A percentile compares a stretch with the other conserved stretches of the same genome.
These are phyloP conservation scores for Nosema muscidifuracis DNA, from an alignment of 371 early-diverging fungal genomes.

Conservation along the genomic window DNA sequence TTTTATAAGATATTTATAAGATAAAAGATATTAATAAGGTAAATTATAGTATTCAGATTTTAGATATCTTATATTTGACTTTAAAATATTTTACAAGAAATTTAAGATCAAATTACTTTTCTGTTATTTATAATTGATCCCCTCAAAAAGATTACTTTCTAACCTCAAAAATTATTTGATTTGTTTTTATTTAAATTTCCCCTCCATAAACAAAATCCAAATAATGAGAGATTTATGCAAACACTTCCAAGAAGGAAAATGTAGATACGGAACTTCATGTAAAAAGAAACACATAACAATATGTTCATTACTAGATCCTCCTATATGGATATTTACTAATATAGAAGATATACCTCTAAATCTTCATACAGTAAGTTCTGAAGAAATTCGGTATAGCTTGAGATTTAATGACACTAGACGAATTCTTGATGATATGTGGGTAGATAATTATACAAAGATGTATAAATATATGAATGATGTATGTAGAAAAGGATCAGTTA, in stretches of 20 bases:
- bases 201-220: not conserved
- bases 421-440: constrained; percentile 21
- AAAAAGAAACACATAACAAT: constrained; percentile 33
- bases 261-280: constrained; percentile 48
- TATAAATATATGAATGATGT: constrained; percentile 3
- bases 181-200: too few relatives aligned
- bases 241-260: constrained; percentile 45
- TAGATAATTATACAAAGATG: constrained; percentile 22
- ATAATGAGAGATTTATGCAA: constrained; percentile 39
- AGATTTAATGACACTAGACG: constrained; percentile 16
- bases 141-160: too few relatives aligned
- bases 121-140: too few relatives aligned
- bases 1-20: too few relatives aligned
- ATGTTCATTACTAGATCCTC: constrained; percentile 47
- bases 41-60: too few relatives aligned
- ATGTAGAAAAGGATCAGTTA: constrained; percentile 3
- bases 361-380: constrained; percentile 17
- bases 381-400: constrained; percentile 27
- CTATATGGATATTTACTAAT: constrained; percentile 38
- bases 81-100: too few relatives aligned
- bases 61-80: too few relatives aligned
- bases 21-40: too few relatives aligned
- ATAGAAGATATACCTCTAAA: constrained; percentile 18
- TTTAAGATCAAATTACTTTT: too few relatives aligned
- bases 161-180: too few relatives aligned